Evolutionary conservation across 345 rosid genomes (phyloP).

Genomic region (Carallia brachiata): DNA sequence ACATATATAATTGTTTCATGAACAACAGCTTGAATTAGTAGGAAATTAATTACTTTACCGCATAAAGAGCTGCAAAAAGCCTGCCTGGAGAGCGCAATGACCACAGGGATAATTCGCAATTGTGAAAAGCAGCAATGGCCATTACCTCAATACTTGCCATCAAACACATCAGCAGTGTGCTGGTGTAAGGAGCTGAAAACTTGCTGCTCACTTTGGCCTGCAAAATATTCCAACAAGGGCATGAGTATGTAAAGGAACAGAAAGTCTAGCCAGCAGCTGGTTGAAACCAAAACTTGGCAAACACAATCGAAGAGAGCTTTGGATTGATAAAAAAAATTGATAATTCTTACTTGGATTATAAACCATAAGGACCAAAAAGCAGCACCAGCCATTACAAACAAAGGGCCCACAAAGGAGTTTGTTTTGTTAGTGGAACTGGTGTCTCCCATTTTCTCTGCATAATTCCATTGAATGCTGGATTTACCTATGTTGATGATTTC

Average conservation of each 20-base stretch:
- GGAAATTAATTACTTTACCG: constrained; percentile 37
- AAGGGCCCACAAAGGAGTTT: constrained; percentile 57
- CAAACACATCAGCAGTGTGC: constrained; percentile 64
- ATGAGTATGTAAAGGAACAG: too few species aligned
- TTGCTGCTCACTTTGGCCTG: constrained; percentile 62
- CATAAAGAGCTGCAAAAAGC: constrained; percentile 62
- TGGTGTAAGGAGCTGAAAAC: constrained; percentile 82
- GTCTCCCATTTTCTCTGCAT: constrained; percentile 39
- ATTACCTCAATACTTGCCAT: constrained; percentile 67
- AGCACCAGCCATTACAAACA: constrained; percentile 53
- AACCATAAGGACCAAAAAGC: constrained; percentile 75
- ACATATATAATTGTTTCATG: too few species aligned
- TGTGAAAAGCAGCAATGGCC: constrained; percentile 37
- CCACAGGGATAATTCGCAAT: constrained; percentile 54
- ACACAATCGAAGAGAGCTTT: background rate
- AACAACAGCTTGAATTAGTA: background rate
- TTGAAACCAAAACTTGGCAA: too few species aligned
- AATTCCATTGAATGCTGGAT: constrained; percentile 75
- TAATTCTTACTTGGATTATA: constrained; percentile 59
- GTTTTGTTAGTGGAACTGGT: constrained; percentile 24
- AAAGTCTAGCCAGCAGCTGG: too few species aligned
- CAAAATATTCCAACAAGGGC: background rate
- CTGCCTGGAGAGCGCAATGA: constrained; percentile 52
- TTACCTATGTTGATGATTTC: constrained; percentile 47
- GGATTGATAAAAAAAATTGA: background rate